phyloP scores from a whole-genome alignment of 2,329 filamentous ascomycete genomes.

The Botryosphaeria dothidea region DNA sequence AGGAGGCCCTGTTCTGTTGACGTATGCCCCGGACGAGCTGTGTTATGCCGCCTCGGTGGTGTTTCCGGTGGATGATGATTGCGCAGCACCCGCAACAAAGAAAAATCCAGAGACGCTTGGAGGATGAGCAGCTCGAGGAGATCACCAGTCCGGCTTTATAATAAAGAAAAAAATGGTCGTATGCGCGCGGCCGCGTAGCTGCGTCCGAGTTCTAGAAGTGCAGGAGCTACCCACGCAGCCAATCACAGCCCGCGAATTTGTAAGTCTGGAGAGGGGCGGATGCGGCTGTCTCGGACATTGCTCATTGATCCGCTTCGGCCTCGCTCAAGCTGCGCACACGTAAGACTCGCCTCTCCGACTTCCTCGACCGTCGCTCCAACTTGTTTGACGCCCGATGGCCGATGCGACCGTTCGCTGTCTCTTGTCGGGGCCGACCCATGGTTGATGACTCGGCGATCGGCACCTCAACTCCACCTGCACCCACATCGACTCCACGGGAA shows the following conservation, averaged over 20 bases:
- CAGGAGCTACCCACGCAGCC: neutral
- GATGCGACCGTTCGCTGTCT: neutral
- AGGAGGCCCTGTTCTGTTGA: neutral
- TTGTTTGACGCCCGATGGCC: neutral
- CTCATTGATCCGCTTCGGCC: neutral
- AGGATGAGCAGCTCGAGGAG: neutral
- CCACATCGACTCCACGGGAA: too few species aligned
- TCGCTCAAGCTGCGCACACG: neutral
- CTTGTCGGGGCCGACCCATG: neutral
- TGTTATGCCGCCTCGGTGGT: slow-evolving; percentile 3
- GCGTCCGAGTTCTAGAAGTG: neutral
- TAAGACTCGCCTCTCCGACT: neutral
- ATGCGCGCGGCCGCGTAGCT: neutral
- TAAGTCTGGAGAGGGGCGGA: neutral
- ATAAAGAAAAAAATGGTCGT: neutral
- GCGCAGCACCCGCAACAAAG: neutral
- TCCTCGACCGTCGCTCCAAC: neutral
- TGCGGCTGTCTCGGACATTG: neutral
- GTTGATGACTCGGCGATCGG: neutral
- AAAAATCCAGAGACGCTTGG: neutral
- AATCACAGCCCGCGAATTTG: neutral
- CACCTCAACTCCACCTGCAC: neutral
- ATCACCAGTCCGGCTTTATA: neutral
- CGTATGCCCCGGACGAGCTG: neutral
- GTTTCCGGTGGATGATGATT: neutral